phyloP scores from a whole-genome alignment of 2,329 filamentous ascomycete genomes.

The Fusarium sp. region DNA sequence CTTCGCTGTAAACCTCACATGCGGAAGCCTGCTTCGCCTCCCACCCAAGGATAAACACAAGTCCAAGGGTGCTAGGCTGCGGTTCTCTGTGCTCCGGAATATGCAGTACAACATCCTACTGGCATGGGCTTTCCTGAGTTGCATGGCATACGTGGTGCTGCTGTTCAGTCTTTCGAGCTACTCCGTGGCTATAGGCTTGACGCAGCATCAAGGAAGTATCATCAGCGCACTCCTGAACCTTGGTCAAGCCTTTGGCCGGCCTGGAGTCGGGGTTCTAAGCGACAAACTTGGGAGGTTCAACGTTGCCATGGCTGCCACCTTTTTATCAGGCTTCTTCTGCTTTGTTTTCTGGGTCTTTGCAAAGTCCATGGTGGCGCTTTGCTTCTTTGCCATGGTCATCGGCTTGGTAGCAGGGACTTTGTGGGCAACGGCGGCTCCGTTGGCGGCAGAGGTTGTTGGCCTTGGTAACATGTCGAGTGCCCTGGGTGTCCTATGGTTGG shows the following conservation, averaged over 20 bases:
- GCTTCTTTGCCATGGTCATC: constrained; percentile 68
- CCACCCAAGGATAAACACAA: background rate
- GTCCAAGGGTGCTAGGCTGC: background rate
- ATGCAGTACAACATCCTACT: background rate
- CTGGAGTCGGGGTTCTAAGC: constrained; percentile 71
- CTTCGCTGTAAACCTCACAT: constrained; percentile 59
- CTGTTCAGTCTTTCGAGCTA: background rate
- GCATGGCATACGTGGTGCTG: background rate
- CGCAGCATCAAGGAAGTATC: constrained; percentile 67
- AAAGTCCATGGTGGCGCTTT: constrained; percentile 66
- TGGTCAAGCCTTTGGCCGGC: constrained; percentile 68
- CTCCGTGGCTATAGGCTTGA: constrained; percentile 56
- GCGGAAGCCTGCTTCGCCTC: background rate
- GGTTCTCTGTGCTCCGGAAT: background rate
- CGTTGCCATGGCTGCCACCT: constrained; percentile 65
- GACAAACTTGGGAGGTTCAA: constrained; percentile 72
- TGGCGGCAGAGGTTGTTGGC: constrained; percentile 11
- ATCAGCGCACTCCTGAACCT: constrained; percentile 72
- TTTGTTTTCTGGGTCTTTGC: constrained; percentile 73
- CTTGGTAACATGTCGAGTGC: constrained; percentile 4
- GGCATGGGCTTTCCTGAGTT: background rate
- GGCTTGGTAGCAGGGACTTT: constrained; percentile 60
- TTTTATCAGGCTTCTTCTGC: constrained; percentile 56
- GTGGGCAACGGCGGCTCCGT: constrained; percentile 11
- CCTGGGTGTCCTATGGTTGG: constrained; percentile 7